Evolutionary conservation across 108 stramenopile genomes (phyloP).

Genomic region (Pseudonitzschia pungens): DNA sequence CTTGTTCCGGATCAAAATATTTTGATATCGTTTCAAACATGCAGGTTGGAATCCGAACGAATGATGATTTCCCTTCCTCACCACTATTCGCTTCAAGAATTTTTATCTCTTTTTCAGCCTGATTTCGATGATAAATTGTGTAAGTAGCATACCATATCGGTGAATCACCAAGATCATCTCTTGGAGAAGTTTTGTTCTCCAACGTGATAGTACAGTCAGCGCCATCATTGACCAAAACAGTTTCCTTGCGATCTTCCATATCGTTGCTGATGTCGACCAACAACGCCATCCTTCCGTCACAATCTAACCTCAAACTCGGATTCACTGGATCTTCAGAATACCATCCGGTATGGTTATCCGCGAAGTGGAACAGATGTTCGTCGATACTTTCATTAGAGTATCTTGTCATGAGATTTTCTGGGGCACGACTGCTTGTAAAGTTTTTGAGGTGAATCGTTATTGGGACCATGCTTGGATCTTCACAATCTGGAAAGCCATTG

Average conservation of each 20-base stretch:
- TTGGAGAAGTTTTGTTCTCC: neutral
- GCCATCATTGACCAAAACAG: neutral
- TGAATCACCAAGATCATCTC: neutral
- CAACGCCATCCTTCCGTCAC: neutral
- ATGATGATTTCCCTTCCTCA: neutral
- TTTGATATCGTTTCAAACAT: neutral
- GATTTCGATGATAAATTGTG: neutral
- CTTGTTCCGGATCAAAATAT: neutral
- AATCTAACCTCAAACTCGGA: neutral
- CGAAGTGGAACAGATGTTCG: neutral
- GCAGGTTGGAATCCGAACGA: neutral
- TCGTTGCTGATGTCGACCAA: neutral
- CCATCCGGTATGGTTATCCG: neutral
- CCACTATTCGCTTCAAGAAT: neutral
- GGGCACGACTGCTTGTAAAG: neutral
- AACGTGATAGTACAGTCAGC: neutral
- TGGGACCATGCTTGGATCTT: constrained; percentile 3
- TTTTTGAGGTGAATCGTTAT: constrained; percentile 4
- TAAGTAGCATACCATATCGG: neutral
- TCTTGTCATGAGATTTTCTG: neutral
- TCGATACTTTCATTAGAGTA: neutral
- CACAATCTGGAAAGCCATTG: neutral
- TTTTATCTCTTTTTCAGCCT: neutral
- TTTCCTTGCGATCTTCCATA: neutral
- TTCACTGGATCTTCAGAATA: neutral